These are phyloP conservation scores for Kuraishia hungarica DNA, from an alignment of 805 yeast species.

Conservation along the genomic window DNA sequence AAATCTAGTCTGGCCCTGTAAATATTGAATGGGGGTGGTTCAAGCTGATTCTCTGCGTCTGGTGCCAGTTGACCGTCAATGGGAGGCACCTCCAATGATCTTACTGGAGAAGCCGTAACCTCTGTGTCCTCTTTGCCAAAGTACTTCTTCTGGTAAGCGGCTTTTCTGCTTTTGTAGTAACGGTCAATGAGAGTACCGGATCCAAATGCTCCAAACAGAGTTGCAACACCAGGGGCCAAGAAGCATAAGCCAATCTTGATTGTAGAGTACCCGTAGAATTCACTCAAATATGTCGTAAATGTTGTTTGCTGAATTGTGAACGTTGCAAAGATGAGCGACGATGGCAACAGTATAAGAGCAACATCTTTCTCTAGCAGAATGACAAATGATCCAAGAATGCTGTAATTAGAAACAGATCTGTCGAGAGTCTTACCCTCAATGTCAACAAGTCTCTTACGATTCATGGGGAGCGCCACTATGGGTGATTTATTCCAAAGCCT, in stretches of 20 bases:
- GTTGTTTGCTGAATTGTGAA: constrained; percentile 62
- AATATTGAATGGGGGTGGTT: constrained; percentile 34
- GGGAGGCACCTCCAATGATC: constrained; percentile 33
- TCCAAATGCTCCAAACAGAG: constrained; percentile 46
- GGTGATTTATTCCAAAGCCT: constrained; percentile 5
- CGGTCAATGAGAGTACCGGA: constrained; percentile 47
- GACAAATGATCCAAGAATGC: constrained; percentile 27
- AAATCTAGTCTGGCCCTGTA: constrained; percentile 41
- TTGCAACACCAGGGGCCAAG: constrained; percentile 58
- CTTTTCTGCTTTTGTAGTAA: constrained; percentile 29
- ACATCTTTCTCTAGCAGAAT: constrained; percentile 37
- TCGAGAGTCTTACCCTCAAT: background rate
- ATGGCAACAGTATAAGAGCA: constrained; percentile 36
- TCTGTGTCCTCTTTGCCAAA: background rate
- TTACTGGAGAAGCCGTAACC: constrained; percentile 33
- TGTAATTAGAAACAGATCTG: constrained; percentile 7
- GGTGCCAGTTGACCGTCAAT: background rate
- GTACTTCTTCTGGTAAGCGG: constrained; percentile 19
- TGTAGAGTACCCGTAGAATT: constrained; percentile 36
- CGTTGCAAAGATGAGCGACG: constrained; percentile 49
- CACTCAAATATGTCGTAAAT: constrained; percentile 40
- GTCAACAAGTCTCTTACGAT: background rate
- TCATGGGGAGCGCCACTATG: constrained; percentile 3
- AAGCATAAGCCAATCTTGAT: constrained; percentile 54
- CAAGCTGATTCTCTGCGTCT: background rate